Evolutionary conservation across 192 early-diverging fungal species (phyloP).

Genomic region (Fimicolochytrium jonesii): DNA sequence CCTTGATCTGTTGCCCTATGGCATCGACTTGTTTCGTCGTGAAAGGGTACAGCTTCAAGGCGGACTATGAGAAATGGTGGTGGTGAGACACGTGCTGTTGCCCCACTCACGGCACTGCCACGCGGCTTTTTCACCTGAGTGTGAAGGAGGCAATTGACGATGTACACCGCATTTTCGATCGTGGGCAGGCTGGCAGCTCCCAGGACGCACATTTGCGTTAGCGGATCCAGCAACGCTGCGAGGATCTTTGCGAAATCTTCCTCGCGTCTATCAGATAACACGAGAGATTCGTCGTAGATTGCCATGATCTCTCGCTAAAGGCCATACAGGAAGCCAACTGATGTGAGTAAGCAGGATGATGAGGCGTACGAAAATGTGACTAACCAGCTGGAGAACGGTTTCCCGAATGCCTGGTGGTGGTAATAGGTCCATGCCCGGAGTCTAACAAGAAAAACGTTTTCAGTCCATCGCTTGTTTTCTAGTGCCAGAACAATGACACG

Average conservation of each 20-base stretch:
- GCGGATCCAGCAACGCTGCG: conserved; percentile 65
- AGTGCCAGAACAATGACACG: too few relatives aligned
- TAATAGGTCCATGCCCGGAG: conserved; percentile 53
- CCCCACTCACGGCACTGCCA: background rate
- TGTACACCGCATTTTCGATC: conserved; percentile 64
- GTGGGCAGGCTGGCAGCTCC: conserved; percentile 31
- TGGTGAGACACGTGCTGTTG: background rate
- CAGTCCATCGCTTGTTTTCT: too few relatives aligned
- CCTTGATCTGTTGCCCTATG: conserved; percentile 60
- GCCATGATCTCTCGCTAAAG: conserved; percentile 71
- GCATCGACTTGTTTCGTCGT: conserved; percentile 51
- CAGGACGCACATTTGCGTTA: conserved; percentile 65
- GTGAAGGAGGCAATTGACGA: conserved; percentile 70
- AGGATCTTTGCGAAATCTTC: conserved; percentile 64
- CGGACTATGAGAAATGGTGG: conserved; percentile 42
- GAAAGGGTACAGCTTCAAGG: conserved; percentile 61
- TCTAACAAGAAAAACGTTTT: too few relatives aligned
- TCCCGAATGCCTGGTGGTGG: conserved; percentile 66
- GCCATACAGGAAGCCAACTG: background rate
- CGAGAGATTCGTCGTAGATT: conserved; percentile 72
- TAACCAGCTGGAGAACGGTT: conserved; percentile 63
- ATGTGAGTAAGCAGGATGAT: background rate
- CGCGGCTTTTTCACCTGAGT: conserved; percentile 52
- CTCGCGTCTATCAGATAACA: conserved; percentile 49
- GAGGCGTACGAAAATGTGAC: background rate